phyloP scores from a whole-genome alignment of 345 rosid genomes.

The Eucalyptus sp. region DNA sequence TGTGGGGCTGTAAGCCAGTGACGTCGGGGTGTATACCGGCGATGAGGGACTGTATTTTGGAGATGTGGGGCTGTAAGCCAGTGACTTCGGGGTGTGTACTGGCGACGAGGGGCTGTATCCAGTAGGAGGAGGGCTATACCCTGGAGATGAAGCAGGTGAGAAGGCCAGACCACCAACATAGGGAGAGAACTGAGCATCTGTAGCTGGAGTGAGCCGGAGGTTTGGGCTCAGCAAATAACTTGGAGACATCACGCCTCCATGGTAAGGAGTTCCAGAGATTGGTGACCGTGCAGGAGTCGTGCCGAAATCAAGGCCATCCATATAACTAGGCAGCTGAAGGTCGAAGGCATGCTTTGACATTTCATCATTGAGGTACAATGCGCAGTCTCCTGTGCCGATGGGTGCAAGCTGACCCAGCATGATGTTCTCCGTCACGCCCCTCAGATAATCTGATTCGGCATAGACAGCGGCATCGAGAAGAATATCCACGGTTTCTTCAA shows the following conservation, averaged over 20 bases:
- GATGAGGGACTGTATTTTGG: conserved; percentile 76
- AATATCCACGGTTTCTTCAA: conserved; percentile 96
- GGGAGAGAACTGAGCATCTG: conserved; percentile 88
- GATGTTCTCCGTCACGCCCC: conserved; percentile 94
- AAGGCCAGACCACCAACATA: conserved; percentile 82
- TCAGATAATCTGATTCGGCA: conserved; percentile 75
- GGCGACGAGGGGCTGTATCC: conserved; percentile 60
- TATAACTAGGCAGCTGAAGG: conserved; percentile 92
- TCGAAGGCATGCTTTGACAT: conserved; percentile 95
- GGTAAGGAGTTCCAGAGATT: conserved; percentile 81
- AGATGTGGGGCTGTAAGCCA: conserved; percentile 61
- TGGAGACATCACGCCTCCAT: conserved; percentile 94
- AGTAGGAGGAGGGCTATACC: conserved; percentile 63
- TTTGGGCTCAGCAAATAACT: conserved; percentile 52
- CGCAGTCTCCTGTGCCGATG: conserved; percentile 86
- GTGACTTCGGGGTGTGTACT: conserved; percentile 46
- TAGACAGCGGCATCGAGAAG: conserved; percentile 97
- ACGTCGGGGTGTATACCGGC: conserved; percentile 52
- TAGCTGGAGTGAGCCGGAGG: conserved; percentile 61
- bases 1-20: conserved; percentile 78
- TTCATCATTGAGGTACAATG: conserved; percentile 81
- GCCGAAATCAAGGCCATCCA: conserved; percentile 82
- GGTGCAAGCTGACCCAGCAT: conserved; percentile 98
- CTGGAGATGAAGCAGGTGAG: conserved; percentile 80
- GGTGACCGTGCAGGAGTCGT: conserved; percentile 92